phyloP scores from a whole-genome alignment of 2,329 filamentous ascomycete species.

The Pezicula neosporulosa region DNA sequence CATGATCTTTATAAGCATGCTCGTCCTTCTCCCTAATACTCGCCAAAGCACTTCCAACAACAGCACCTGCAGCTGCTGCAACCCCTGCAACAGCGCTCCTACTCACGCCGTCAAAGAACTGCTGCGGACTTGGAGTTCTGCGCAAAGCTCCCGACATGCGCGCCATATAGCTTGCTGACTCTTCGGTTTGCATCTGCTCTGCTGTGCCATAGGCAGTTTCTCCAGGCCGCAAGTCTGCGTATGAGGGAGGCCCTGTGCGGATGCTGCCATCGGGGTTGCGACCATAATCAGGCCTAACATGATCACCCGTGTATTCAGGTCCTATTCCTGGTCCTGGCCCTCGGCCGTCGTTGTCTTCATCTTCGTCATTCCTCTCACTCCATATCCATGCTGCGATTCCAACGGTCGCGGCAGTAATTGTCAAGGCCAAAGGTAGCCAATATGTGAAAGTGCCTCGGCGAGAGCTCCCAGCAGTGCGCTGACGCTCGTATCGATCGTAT shows the following conservation, averaged over 20 bases:
- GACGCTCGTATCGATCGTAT: conserved; percentile 55
- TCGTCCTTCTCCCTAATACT: conserved; percentile 83
- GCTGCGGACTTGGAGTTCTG: conserved; percentile 81
- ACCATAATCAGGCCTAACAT: conserved; percentile 28
- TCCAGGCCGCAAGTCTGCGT: conserved; percentile 33
- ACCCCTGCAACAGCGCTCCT: conserved; percentile 78
- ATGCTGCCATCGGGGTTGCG: conserved; percentile 26
- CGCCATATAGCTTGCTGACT: conserved; percentile 62
- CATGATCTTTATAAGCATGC: conserved; percentile 78
- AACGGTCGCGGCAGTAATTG: conserved; percentile 81
- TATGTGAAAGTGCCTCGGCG: conserved; percentile 67
- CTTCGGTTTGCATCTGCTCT: conserved; percentile 31
- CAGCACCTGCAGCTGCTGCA: conserved; percentile 78
- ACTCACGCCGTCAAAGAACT: conserved; percentile 80
- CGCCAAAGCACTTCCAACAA: conserved; percentile 76
- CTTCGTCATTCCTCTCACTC: conserved; percentile 78
- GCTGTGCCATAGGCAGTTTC: conserved; percentile 39
- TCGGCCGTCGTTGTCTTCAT: conserved; percentile 55
- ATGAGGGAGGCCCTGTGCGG: conserved; percentile 35
- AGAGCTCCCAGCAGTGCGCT: conserved; percentile 38
- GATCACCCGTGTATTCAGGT: conserved; percentile 45
- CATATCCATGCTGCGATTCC: conserved; percentile 89
- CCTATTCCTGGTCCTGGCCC: conserved; percentile 38
- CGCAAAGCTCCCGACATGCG: conserved; percentile 79
- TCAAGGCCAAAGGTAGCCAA: conserved; percentile 86